phyloP scores from a whole-genome alignment of 2,329 filamentous ascomycete species.

The Aspergillus candidus region DNA sequence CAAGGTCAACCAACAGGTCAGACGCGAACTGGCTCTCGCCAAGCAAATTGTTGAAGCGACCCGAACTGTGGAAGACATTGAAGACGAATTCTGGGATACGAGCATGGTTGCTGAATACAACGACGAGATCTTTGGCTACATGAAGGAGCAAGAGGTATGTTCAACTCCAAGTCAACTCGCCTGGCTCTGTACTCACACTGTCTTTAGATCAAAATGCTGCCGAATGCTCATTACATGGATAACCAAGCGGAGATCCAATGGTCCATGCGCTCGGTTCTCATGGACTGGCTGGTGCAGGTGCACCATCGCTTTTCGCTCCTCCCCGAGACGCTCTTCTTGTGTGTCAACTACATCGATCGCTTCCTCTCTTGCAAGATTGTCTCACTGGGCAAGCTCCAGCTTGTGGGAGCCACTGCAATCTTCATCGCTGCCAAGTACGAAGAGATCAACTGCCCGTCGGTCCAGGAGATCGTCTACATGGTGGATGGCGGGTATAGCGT shows the following conservation, averaged over 20 bases:
- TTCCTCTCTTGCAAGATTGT: slow-evolving; percentile 94
- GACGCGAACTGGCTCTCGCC: slow-evolving; percentile 66
- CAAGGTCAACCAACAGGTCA: slow-evolving; percentile 60
- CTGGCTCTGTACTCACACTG: slow-evolving; percentile 15
- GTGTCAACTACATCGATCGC: slow-evolving; percentile 94
- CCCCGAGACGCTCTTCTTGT: slow-evolving; percentile 90
- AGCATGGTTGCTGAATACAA: slow-evolving; percentile 98
- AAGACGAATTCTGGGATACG: slow-evolving; percentile 87
- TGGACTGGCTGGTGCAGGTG: slow-evolving; percentile 98
- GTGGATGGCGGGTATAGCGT: slow-evolving; percentile 84
- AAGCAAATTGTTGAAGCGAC: slow-evolving; percentile 61
- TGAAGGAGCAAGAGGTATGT: slow-evolving; percentile 78
- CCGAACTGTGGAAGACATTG: slow-evolving; percentile 65
- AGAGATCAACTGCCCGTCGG: slow-evolving; percentile 94
- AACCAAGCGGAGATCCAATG: slow-evolving; percentile 95
- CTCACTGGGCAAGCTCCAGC: slow-evolving; percentile 87
- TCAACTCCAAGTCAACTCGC: background rate
- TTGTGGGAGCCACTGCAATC: slow-evolving; percentile 91
- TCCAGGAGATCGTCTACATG: slow-evolving; percentile 97
- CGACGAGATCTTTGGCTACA: slow-evolving; percentile 91
- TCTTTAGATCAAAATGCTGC: slow-evolving; percentile 66
- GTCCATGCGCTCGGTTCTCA: slow-evolving; percentile 95
- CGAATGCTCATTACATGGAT: slow-evolving; percentile 93
- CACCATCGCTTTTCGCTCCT: slow-evolving; percentile 85
- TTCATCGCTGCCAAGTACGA: slow-evolving; percentile 97